phyloP scores from a whole-genome alignment of 2,329 filamentous ascomycete genomes.

The Exophiala aquamarina region DNA sequence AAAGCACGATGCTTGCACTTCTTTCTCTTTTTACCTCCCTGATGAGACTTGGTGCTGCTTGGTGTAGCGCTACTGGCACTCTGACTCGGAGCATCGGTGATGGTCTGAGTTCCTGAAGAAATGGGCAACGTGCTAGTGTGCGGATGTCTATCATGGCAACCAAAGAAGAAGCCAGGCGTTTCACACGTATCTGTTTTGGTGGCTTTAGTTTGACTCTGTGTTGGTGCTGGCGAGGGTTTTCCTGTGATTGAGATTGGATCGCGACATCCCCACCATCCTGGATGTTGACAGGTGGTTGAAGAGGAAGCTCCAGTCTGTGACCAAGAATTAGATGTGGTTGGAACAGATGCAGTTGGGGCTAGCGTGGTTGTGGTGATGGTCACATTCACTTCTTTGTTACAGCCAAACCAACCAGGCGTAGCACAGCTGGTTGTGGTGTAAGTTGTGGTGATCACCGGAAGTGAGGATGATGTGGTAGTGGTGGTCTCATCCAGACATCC shows the following conservation, averaged over 20 bases:
- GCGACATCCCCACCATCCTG: conserved; percentile 41
- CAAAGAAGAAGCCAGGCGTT: conserved; percentile 58
- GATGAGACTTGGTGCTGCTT: conserved; percentile 19
- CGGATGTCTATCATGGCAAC: conserved; percentile 45
- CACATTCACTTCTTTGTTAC: conserved; percentile 36
- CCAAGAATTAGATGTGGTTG: conserved; percentile 30
- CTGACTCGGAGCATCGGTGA: conserved; percentile 25
- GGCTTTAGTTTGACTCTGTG: conserved; percentile 15
- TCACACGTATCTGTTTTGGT: conserved; percentile 39
- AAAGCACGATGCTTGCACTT: conserved; percentile 29
- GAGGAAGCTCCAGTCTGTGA: conserved; percentile 29
- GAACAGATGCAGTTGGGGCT: conserved; percentile 19
- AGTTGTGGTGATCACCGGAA: conserved; percentile 34
- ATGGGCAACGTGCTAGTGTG: conserved; percentile 22
- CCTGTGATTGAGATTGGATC: conserved; percentile 35
- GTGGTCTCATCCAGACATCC: conserved; percentile 57
- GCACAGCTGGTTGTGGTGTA: conserved; percentile 40
- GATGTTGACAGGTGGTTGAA: conserved; percentile 37
- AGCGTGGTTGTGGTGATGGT: conserved; percentile 32
- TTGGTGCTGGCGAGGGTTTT: conserved; percentile 15
- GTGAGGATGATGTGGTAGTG: conserved; percentile 38
- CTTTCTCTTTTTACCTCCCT: conserved; percentile 3
- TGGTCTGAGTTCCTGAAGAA: conserved; percentile 2
- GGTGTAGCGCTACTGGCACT: conserved; percentile 31
- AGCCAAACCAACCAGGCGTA: conserved; percentile 46